Base-by-base conservation (phyloP, 2,329 filamentous ascomycete genomes). In the Trichoderma harzianum region DNA sequence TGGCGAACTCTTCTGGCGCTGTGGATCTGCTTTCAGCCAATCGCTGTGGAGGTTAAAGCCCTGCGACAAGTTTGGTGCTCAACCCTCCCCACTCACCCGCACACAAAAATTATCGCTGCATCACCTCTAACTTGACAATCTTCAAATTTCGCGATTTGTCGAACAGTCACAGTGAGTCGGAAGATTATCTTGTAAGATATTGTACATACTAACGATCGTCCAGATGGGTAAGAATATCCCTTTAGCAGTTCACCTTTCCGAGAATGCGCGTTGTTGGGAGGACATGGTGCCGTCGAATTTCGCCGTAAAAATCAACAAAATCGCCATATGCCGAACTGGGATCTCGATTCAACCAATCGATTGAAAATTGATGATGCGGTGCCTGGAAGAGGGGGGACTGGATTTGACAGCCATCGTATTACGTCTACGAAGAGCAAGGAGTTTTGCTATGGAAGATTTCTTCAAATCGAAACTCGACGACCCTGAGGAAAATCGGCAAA, bases 171-270 rank as follows among this genome's bases (percentile, higher is more conserved):
- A 83, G 85, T 87, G 84, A 82, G 86, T 85, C 74, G 68, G 63
- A 71, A 75, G 71, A 71, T 72, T 76, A 80, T 78, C 82, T 77
- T 82, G 81, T 82, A 80, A 77, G 79, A 81, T 74, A 71, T 32
- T 71, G 73, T 70, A 70, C 76, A 62, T 69, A 79, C 84, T 86
- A 79, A 86, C 81, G 76, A 76, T 74, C 55, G 71, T 74, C 75
- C 80, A 90, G 88, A 90, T 90, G 88, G 88, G 88, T 90, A 89
- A 89, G 88, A 80, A 77, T 39, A 73, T 74, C 80, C 55, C 51
- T 28, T 60, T 10, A 28, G 3, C 53, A 47, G 16, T 51, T 62
- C 18, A 66, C 57, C 24, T 14, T n/a, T 55, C 16, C 63, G 57
- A 71, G 60, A 68, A 71, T 71, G 72, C 72, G 69, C 72, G 72